A percentile compares a stretch with the other conserved stretches of the same genome.
Conservation (phyloP, 1,284 basidiomycete genomes). For the Salmacisia buchloeana region DNA sequence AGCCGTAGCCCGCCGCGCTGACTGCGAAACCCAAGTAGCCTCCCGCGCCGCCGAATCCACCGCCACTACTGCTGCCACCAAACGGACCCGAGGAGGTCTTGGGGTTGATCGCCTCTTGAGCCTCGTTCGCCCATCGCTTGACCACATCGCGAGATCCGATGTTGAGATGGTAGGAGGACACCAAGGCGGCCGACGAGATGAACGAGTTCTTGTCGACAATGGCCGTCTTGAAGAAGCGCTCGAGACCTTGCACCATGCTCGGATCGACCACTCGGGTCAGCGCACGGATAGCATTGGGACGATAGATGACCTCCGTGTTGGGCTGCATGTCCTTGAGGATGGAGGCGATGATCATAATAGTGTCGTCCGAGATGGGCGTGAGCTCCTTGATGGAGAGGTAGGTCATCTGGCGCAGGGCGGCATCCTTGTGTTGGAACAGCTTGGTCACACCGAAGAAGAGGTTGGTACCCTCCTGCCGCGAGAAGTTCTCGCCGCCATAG, state of each 20-base stretch:
- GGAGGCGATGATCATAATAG: slow-evolving; percentile 98
- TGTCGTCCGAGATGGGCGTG: slow-evolving; percentile 85
- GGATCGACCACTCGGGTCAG: slow-evolving; percentile 95
- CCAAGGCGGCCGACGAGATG: slow-evolving; percentile 90
- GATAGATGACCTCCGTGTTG: slow-evolving; percentile 96
- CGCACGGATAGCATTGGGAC: slow-evolving; percentile 94
- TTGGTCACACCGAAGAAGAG: slow-evolving; percentile 99
- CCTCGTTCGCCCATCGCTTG: slow-evolving; percentile 93
- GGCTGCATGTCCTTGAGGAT: slow-evolving; percentile 99
- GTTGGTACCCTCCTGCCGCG: slow-evolving; percentile 81
- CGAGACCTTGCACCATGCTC: slow-evolving; percentile 95
- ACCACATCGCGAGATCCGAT: slow-evolving; percentile 80
- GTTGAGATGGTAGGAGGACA: slow-evolving; percentile 95
- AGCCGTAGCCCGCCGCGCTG: slow-evolving; percentile 64
- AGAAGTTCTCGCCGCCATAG: slow-evolving; percentile 92
- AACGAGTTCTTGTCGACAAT: slow-evolving; percentile 96
- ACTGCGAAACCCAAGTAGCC: slow-evolving; percentile 56
- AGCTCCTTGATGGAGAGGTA: slow-evolving; percentile 99
- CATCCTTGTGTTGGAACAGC: slow-evolving; percentile 98
- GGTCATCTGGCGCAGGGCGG: slow-evolving; percentile 92
- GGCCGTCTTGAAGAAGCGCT: slow-evolving; percentile 98
- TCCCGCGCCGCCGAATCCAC: slow-evolving; percentile 54
- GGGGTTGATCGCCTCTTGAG: slow-evolving; percentile 82
- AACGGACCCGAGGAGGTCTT: slow-evolving; percentile 20
- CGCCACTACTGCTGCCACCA: slow-evolving; percentile 19